Conservation (phyloP, 805 yeast genomes). For the Monosporozyma siamensis region DNA sequence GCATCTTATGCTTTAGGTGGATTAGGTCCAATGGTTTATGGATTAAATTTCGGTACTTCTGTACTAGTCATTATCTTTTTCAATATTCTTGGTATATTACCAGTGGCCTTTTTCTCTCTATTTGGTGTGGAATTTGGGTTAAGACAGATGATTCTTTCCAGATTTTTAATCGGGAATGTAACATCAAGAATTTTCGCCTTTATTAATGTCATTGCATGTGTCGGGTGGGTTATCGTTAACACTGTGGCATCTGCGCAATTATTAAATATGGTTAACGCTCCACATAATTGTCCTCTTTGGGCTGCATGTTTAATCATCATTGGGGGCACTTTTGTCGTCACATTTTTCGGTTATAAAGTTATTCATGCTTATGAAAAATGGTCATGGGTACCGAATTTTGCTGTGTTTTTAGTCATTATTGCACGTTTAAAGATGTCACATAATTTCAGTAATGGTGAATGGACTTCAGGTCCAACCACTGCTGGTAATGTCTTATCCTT, state of each 20-base stretch:
- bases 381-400: constrained; percentile 78
- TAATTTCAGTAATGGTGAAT: constrained; percentile 48
- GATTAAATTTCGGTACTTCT: constrained; percentile 64
- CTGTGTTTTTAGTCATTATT: constrained; percentile 67
- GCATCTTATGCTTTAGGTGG: constrained; percentile 77
- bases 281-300: constrained; percentile 67
- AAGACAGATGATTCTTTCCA: constrained; percentile 77
- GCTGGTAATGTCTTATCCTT: constrained; percentile 73
- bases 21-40: constrained; percentile 54
- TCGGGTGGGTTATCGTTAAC: constrained; percentile 94
- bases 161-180: constrained; percentile 66
- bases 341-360: constrained; percentile 76
- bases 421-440: constrained; percentile 63
- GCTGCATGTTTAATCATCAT: constrained; percentile 77
- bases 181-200: constrained; percentile 70
- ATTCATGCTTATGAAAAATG: constrained; percentile 78
- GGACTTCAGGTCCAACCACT: constrained; percentile 47
- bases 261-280: constrained; percentile 61
- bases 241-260: constrained; percentile 84
- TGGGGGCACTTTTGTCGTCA: constrained; percentile 55
- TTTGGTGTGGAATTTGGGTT: constrained; percentile 81
- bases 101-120: constrained; percentile 75
- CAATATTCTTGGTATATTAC: constrained; percentile 57
- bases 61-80: constrained; percentile 63
- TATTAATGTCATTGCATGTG: constrained; percentile 73